Percentiles rank a stretch among this genome's conserved stretches.
phyloP scores from a whole-genome alignment of 192 early-diverging fungal genomes.

The Coemansia sp. region DNA sequence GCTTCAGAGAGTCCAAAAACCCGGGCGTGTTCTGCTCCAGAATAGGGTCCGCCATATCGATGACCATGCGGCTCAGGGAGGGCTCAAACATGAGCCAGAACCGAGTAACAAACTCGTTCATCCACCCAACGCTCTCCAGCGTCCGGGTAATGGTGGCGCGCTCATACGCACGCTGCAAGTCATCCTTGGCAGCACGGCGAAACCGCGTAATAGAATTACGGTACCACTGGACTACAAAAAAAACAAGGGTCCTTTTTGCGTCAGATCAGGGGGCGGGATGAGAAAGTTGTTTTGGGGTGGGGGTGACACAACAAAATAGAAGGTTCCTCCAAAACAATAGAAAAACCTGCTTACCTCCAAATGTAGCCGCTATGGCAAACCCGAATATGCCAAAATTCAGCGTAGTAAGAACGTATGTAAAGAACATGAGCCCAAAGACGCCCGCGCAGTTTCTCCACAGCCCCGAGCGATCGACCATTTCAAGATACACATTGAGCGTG shows the following conservation, averaged over 20 bases:
- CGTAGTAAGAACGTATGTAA: conserved; percentile 50
- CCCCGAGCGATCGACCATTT: conserved; percentile 50
- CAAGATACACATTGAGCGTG: conserved; percentile 38
- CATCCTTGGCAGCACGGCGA: conserved; percentile 66
- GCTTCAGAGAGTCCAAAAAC: conserved; percentile 75
- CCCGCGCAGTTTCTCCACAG: conserved; percentile 58
- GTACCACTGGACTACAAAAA: conserved; percentile 64
- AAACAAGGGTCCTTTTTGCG: background rate
- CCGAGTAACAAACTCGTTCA: conserved; percentile 80
- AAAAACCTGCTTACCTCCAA: conserved; percentile 61
- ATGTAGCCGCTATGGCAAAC: conserved; percentile 30
- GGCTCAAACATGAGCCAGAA: conserved; percentile 95
- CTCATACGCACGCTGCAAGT: conserved; percentile 65
- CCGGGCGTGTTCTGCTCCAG: conserved; percentile 73
- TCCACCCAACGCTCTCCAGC: conserved; percentile 79
- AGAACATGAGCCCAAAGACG: conserved; percentile 50
- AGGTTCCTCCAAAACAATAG: background rate
- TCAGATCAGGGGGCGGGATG: background rate
- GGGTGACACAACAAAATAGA: background rate
- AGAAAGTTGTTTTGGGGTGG: background rate
- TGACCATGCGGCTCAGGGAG: conserved; percentile 70
- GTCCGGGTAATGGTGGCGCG: conserved; percentile 48
- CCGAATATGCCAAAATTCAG: conserved; percentile 53
- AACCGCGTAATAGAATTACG: conserved; percentile 69
- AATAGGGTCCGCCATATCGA: conserved; percentile 68